Evolutionary conservation across 2,329 filamentous ascomycete genomes (phyloP), one percentile per base, ranked within the genome.

Genomic region (Nannizzia gypsea): DNA sequence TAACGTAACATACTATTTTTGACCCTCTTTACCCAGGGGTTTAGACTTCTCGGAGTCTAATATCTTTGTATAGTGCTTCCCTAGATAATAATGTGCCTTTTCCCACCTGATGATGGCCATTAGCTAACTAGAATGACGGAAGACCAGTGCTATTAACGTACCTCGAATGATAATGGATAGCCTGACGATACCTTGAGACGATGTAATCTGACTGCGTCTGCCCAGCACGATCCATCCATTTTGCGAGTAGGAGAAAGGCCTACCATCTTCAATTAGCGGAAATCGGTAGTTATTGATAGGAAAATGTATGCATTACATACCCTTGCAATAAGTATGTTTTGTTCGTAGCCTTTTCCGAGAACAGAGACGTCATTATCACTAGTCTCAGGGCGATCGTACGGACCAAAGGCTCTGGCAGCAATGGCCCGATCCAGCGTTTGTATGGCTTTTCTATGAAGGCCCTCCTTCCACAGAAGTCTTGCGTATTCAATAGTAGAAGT

Each of bases 31-130:
- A 28, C 86, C 83, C 17, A 83, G 78, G 40, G 87, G 85, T 58
- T 95, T 82, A 1, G 81, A 78, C 72, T 90, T 91, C 71, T 97
- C 90, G 0, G 90, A 89, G 67, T 97, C 92, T 2, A 96, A 78
- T 3, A 97, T 82, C 72, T 96, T 99, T 71, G 96, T 95, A 80
- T 99, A 99, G 73, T 97, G 90, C 54, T 92, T 90, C 3, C 93
- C 93, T 8, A 99, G 81, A 71, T 96, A 96, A 71, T 97, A 99
- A 70, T 97, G 92, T 0, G 90, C 91, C 73, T 96, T 97, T 70
- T 99, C 93, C 91, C 92, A 99, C 57, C 83, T 83, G 58, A 28
- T n/a, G 56, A 34, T 11, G 59, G 66, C 57, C 66, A 60, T 59
- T 38, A 42, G 40, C 50, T 22, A 46, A 4, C 44, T 50, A 1